Evolutionary conservation across 1,284 basidiomycete genomes (phyloP).

Genomic region (Waitea zeae): DNA sequence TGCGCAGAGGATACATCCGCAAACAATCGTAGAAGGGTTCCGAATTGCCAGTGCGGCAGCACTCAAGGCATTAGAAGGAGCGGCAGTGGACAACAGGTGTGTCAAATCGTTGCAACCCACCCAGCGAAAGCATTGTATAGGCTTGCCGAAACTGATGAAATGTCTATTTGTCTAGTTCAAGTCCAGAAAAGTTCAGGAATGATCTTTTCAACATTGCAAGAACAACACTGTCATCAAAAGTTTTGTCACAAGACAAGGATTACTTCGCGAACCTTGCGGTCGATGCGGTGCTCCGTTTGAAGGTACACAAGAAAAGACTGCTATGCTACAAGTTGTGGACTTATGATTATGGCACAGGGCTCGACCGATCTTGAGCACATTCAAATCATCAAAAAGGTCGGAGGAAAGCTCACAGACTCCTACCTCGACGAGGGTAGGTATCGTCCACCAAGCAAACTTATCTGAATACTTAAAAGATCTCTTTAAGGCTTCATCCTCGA

Average conservation of each 20-base stretch:
- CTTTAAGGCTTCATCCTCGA: conserved; percentile 86
- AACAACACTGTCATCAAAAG: conserved; percentile 94
- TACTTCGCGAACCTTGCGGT: conserved; percentile 99
- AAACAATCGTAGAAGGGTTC: conserved; percentile 99
- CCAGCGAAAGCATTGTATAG: background rate
- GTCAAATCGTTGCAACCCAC: conserved; percentile 13
- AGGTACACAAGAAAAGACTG: conserved; percentile 25
- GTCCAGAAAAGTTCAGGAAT: conserved; percentile 63
- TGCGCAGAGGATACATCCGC: conserved; percentile 87
- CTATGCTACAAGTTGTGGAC: background rate
- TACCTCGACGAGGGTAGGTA: conserved; percentile 87
- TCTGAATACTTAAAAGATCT: background rate
- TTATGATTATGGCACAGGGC: conserved; percentile 31
- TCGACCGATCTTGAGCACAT: conserved; percentile 97
- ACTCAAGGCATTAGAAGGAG: conserved; percentile 65
- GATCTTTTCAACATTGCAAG: conserved; percentile 95
- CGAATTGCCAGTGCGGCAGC: conserved; percentile 84
- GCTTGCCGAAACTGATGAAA: background rate
- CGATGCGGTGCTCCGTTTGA: conserved; percentile 88
- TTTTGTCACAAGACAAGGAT: conserved; percentile 92
- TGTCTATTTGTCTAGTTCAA: conserved; percentile 26
- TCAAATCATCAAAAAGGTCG: conserved; percentile 99
- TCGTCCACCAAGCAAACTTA: background rate
- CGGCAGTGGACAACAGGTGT: conserved; percentile 76
- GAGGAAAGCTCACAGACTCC: conserved; percentile 95